Base-by-base conservation (phyloP, 495 filamentous ascomycete species). In the Aspergillus carlsbadensis region DNA sequence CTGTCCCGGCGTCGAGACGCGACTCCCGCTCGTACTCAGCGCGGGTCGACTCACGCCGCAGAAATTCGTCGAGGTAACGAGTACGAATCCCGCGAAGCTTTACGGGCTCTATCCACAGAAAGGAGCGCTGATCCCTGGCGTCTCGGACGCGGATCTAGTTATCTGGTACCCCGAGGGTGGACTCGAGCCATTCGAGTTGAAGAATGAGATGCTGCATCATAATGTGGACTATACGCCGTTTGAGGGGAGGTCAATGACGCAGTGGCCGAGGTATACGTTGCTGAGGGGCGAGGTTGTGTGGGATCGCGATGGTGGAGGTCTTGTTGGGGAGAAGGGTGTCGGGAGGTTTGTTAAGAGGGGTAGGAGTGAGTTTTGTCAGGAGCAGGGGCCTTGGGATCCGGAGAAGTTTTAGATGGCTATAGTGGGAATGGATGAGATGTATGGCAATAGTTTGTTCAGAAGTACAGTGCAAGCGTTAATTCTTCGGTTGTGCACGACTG, bases 181-280 rank as follows among this genome's bases (percentile, higher is more conserved):
- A 11, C 37, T 76, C 47, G 62, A 74, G 37, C 60, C 70, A 20
- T 73, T 78, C 52, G 39, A 55, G 7, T 33, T 84, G 26, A 79
- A 58, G 43, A 81, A 86, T 43, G 63, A 69, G 11, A 75, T 77
- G 62, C 64, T 87, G 54, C 81, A 86, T 62, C 82, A 84, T 56
- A 71, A 79, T 59, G 74, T 78, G 0, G 82, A 87, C 55, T 84
- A 85, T 59, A 84, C 82, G 14, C 82, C 81, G 2, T 87, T 74
- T 60, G 84, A 86, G 65, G 83, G 82, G 6, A 71, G 70, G 54
- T 61, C 52, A 18, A 54, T 85, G n/a, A 67, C 67, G 18, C 79
- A 85, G 40, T 87, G 83, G 83, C 83, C 82, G 6, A 66, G 82
- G 37, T 85, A 81, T 59, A 86, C 83, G 0, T 65, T 86, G 11